Percentiles rank a stretch among this genome's conserved stretches.
Evolutionary conservation across 345 rosid genomes (phyloP).

Genomic region (Lepidium africanum): DNA sequence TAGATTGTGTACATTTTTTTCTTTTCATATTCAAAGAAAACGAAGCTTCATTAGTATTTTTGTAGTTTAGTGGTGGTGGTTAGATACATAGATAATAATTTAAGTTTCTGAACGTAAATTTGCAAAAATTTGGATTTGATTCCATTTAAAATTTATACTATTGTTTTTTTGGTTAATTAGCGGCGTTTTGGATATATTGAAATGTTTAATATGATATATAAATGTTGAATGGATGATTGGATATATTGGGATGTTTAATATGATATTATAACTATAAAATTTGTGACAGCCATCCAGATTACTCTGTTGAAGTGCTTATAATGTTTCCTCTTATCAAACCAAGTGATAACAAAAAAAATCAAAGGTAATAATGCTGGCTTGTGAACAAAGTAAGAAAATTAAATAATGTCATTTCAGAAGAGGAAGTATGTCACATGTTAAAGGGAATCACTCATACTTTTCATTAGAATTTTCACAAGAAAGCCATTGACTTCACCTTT

Average conservation of each 20-base stretch:
- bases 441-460: constrained; percentile 21
- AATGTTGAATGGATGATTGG: too few relatives aligned
- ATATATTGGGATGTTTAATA: too few relatives aligned
- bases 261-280: too few relatives aligned
- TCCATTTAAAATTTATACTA: too few relatives aligned
- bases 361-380: constrained; percentile 18
- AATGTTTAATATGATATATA: too few relatives aligned
- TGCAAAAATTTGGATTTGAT: too few relatives aligned
- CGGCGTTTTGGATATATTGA: too few relatives aligned
- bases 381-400: constrained; percentile 21
- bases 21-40: not conserved
- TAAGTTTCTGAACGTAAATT: too few relatives aligned
- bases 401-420: constrained; percentile 8
- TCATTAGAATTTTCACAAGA: constrained; percentile 18
- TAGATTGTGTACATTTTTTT: not conserved
- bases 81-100: too few relatives aligned
- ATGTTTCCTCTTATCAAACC: constrained; percentile 15
- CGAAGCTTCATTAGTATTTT: not conserved
- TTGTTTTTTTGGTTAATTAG: too few relatives aligned
- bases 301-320: not conserved
- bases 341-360: not conserved
- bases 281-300: too few relatives aligned
- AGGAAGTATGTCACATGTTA: constrained; percentile 27
- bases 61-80: too few relatives aligned
- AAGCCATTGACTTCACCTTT: constrained; percentile 30